phyloP scores from a whole-genome alignment of 352 stramenopile species.

The Hyaloperonospora brassicae region DNA sequence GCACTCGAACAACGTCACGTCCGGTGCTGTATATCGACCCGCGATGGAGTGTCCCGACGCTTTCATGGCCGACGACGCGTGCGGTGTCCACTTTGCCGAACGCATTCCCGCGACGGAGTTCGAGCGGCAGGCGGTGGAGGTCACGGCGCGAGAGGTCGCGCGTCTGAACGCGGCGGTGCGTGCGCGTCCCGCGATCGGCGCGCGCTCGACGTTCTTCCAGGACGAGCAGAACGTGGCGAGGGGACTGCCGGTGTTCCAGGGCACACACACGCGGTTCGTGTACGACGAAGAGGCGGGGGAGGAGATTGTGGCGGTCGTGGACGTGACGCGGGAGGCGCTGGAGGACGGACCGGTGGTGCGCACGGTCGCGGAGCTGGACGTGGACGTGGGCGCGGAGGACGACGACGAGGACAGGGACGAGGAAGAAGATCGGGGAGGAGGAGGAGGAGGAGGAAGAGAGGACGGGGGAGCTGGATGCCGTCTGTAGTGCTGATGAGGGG shows the following conservation, averaged over 20 bases:
- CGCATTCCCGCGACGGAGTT: constrained; percentile 48
- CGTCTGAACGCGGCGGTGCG: constrained; percentile 58
- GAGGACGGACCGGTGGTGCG: constrained; percentile 42
- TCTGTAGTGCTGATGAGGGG: constrained; percentile 24
- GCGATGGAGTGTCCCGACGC: constrained; percentile 2
- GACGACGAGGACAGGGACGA: constrained; percentile 38
- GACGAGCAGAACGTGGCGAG: constrained; percentile 45
- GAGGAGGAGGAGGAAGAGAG: constrained; percentile 30
- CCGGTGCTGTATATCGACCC: not conserved
- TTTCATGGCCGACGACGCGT: constrained; percentile 18
- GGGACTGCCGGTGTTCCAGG: constrained; percentile 65
- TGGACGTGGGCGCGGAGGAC: constrained; percentile 30
- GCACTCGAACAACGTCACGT: no score
- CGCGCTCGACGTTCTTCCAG: constrained; percentile 57
- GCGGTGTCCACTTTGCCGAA: constrained; percentile 22
- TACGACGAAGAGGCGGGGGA: constrained; percentile 71
- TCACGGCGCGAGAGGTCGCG: constrained; percentile 53
- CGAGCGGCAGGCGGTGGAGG: constrained; percentile 58
- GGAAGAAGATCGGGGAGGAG: constrained; percentile 27
- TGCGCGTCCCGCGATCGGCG: constrained; percentile 36
- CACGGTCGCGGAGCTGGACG: constrained; percentile 52
- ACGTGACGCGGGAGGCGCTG: constrained; percentile 54
- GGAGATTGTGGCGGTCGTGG: constrained; percentile 53
- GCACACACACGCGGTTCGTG: constrained; percentile 72
- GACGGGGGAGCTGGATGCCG: not conserved